Evolutionary conservation across 495 filamentous ascomycete species (phyloP).

Genomic region (Penicillium herquei): DNA sequence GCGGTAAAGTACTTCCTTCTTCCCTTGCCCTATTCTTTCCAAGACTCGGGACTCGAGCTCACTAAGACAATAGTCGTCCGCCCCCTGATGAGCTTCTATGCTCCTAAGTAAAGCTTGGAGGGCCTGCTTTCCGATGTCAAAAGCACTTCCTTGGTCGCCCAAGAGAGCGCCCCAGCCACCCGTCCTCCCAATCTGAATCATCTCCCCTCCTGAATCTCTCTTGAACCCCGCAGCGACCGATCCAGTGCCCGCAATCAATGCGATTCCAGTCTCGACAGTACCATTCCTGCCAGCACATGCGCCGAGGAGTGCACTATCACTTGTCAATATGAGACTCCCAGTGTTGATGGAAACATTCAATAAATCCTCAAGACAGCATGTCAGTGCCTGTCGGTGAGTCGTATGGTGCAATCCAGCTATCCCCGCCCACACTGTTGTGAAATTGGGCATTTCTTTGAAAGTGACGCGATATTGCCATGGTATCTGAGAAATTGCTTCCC

Average conservation of each 20-base stretch:
- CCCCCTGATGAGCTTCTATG: too few species aligned
- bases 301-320: too few species aligned
- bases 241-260: constrained; percentile 35
- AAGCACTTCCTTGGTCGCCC: constrained; percentile 37
- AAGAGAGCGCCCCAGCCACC: constrained; percentile 41
- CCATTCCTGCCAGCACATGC: constrained; percentile 23
- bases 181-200: constrained; percentile 21
- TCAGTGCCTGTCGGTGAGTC: too few species aligned
- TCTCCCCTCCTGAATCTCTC: constrained; percentile 11
- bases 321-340: constrained; percentile 24
- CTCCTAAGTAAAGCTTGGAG: too few species aligned
- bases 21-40: too few species aligned
- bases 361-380: too few species aligned
- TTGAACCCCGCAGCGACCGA: constrained; percentile 31
- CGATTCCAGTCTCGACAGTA: constrained; percentile 19
- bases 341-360: constrained; percentile 13
- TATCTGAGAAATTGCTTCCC: constrained; percentile 8
- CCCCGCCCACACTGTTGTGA: too few species aligned
- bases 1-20: too few species aligned
- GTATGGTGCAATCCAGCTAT: constrained; percentile 14
- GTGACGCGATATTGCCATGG: constrained; percentile 20
- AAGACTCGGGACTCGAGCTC: too few species aligned
- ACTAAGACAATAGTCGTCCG: too few species aligned
- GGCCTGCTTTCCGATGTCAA: constrained; percentile 39
- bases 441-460: too few species aligned